Evolutionary conservation across 2,329 filamentous ascomycete species (phyloP), one percentile per base, ranked within the genome.

Genomic region (Aspergillus sp.): DNA sequence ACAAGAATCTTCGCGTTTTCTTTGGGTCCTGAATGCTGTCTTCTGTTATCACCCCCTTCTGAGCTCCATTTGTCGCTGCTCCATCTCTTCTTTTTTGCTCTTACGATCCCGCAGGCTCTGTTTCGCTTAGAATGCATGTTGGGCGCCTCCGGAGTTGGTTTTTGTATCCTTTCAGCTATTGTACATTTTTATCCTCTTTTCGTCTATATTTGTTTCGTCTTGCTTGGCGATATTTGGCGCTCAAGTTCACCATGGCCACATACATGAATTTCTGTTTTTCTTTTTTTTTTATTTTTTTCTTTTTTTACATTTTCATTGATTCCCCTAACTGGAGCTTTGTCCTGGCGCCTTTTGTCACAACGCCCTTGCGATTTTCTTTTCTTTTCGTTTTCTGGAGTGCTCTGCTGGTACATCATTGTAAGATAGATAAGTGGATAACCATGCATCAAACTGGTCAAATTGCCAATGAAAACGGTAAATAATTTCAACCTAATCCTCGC

Each of bases 131-230:
- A 53, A 43, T 56, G 58, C 59, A 61, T 62, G 39, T 28, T 44
- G 53, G 54, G 56, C 54, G 55, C 56, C 49, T 50, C 45, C 40
- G 54, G 53, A 52, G 53, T 60, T 43, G 42, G 40, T 45, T 47
- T 43, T 40, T 33, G n/a, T 37, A 37, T 56, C 45, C 41, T 44
- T 44, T 19, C 19, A 19, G 19, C 19, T 19, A 2, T 19, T 19
- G 19, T 37, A 32, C 32, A 35, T 37, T 31, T 45, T 40, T 44
- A 44, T 46, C 41, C 51, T 38, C 37, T 51, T 51, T 33, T 45
- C 49, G 39, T 40, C 38, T 33, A n/a, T 19, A 19, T 19, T 44
- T 44, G 5, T 29, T 34, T 32, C 46, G 33, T 40, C 31, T 34
- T 29, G 41, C 37, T 40, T 40, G 45, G 44, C 39, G 38, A 49